Conservation (phyloP, 345 rosid species). For the Boechera retrofracta region DNA sequence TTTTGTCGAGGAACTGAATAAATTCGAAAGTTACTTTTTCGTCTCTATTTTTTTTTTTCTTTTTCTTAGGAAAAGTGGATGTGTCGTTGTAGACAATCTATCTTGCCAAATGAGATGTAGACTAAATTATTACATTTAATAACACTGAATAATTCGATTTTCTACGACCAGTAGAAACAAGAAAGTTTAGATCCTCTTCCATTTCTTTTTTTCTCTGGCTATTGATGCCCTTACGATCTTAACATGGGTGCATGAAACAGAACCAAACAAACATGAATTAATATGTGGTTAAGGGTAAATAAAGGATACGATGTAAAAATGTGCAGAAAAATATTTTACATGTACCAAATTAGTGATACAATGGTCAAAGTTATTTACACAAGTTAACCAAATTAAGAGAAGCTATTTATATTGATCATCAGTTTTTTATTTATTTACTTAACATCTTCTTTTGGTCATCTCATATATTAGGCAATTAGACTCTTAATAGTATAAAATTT, state of each 20-base stretch:
- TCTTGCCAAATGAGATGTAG: slow-evolving; percentile 17
- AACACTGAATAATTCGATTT: neutral
- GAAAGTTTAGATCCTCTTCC: slow-evolving; percentile 13
- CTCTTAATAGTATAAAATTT: neutral
- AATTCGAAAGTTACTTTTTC: slow-evolving; percentile 9
- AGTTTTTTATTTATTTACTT: neutral
- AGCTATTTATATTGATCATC: neutral
- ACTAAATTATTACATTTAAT: neutral
- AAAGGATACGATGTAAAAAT: neutral
- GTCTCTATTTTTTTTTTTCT: neutral
- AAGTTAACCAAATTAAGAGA: slow-evolving; percentile 7
- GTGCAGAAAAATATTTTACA: neutral
- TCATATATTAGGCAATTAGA: neutral
- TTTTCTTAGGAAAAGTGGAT: neutral
- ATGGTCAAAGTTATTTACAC: slow-evolving; percentile 7
- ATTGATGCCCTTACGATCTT: neutral
- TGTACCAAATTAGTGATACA: neutral
- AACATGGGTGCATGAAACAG: neutral
- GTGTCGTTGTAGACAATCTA: slow-evolving; percentile 15
- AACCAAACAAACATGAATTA: neutral
- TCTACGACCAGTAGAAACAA: neutral
- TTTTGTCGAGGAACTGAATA: slow-evolving; percentile 3
- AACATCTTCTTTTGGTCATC: neutral
- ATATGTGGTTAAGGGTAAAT: neutral
- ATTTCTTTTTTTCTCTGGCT: neutral